These are phyloP conservation scores for Gossypium anomalum DNA, from an alignment of 345 rosid species.

Conservation along the genomic window DNA sequence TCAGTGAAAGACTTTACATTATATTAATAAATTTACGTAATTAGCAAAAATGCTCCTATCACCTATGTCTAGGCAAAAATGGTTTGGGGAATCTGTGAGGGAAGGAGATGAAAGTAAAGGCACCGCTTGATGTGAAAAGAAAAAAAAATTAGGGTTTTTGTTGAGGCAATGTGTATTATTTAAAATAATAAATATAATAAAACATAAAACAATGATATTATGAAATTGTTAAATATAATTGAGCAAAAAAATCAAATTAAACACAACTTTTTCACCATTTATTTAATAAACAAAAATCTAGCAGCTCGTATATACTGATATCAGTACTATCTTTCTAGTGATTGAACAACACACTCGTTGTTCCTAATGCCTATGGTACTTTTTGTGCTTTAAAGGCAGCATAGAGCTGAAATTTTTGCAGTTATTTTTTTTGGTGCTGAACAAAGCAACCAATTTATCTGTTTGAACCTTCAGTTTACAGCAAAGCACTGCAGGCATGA, in stretches of 20 bases:
- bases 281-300: background rate
- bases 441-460: conserved; percentile 3
- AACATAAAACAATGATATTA: background rate
- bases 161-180: background rate
- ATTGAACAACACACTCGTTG: conserved; percentile 65
- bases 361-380: conserved; percentile 65
- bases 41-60: background rate
- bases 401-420: conserved; percentile 32
- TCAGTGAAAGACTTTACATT: background rate
- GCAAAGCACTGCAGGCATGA: conserved; percentile 14
- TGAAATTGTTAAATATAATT: too few species aligned
- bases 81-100: background rate
- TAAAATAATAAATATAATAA: background rate
- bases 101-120: background rate
- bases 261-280: background rate
- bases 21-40: background rate
- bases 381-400: conserved; percentile 40
- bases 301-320: background rate
- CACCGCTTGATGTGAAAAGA: background rate
- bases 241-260: background rate
- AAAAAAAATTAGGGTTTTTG: background rate
- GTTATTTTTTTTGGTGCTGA: conserved; percentile 1
- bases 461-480: conserved; percentile 13
- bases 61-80: background rate
- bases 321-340: conserved; percentile 25